phyloP scores from a whole-genome alignment of 192 early-diverging fungal species.

The Backusella psychrophila region DNA sequence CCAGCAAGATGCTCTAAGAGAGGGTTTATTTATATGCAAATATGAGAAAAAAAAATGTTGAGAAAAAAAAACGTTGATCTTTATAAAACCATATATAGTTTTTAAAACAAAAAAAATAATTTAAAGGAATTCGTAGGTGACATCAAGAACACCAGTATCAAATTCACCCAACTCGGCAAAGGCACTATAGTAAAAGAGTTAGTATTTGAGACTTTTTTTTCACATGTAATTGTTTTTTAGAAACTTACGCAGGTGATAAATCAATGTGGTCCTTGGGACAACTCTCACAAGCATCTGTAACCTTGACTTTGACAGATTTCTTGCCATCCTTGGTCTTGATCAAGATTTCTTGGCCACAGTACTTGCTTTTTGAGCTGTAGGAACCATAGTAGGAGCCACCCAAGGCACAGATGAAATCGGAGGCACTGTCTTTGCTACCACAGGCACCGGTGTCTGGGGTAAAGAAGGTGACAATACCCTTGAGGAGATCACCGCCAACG shows the following conservation, averaged over 20 bases:
- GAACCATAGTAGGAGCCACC: slow-evolving; percentile 31
- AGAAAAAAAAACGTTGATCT: background rate
- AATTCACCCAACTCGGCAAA: slow-evolving; percentile 25
- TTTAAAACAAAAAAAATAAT: background rate
- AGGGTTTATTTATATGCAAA: background rate
- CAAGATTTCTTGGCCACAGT: slow-evolving; percentile 37
- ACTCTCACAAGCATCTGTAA: slow-evolving; percentile 44
- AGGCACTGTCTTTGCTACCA: slow-evolving; percentile 16
- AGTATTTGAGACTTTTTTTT: background rate
- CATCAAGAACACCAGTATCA: slow-evolving; percentile 21
- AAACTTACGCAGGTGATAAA: slow-evolving; percentile 19
- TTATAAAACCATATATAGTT: background rate
- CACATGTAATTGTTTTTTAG: background rate
- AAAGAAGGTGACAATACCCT: slow-evolving; percentile 23
- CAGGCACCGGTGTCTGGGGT: slow-evolving; percentile 34
- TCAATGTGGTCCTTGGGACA: slow-evolving; percentile 37
- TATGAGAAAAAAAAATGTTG: background rate
- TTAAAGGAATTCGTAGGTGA: slow-evolving; percentile 21
- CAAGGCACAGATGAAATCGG: slow-evolving; percentile 25
- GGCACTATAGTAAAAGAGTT: slow-evolving; percentile 15
- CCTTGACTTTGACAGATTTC: slow-evolving; percentile 33
- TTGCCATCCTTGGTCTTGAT: slow-evolving; percentile 35
- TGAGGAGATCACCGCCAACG: background rate
- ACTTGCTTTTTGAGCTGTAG: slow-evolving; percentile 27
- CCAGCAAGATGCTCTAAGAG: background rate